A percentile compares a stretch with the other conserved stretches of the same genome.
Conservation (phyloP, 1,284 basidiomycete genomes). For the Tremellales sp. region DNA sequence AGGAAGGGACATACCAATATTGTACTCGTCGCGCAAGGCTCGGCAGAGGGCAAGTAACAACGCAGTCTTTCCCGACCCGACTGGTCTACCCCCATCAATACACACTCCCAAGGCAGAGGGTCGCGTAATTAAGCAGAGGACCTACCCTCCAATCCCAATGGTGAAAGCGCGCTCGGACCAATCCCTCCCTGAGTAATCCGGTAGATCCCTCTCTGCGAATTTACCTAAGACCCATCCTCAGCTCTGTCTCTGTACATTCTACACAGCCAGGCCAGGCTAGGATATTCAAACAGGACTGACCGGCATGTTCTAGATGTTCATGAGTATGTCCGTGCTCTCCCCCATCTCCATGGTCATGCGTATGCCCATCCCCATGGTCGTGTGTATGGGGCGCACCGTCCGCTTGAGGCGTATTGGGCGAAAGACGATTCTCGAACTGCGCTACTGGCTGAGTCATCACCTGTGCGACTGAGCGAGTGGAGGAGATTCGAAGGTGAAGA, state of each 20-base stretch:
- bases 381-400: constrained; percentile 14
- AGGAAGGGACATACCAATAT: constrained; percentile 64
- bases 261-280: constrained; percentile 3
- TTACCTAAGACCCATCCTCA: constrained; percentile 62
- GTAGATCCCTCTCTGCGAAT: constrained; percentile 86
- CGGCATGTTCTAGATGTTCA: constrained; percentile 80
- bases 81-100: constrained; percentile 59
- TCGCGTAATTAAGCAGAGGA: constrained; percentile 3
- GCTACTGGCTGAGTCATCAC: not conserved
- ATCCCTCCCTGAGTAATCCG: constrained; percentile 77
- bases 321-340: constrained; percentile 83
- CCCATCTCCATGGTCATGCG: constrained; percentile 19
- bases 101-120: not conserved
- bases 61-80: constrained; percentile 97
- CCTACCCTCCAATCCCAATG: constrained; percentile 90
- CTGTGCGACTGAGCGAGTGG: no score
- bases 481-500: not conserved
- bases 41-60: constrained; percentile 89
- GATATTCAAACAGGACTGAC: constrained; percentile 48
- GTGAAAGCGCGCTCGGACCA: constrained; percentile 95
- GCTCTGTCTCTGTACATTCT: not conserved
- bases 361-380: constrained; percentile 13
- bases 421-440: not conserved
- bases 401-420: not conserved
- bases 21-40: constrained; percentile 73